Conservation (phyloP, 2,329 filamentous ascomycete genomes). For the Tolypocladium inflatum region DNA sequence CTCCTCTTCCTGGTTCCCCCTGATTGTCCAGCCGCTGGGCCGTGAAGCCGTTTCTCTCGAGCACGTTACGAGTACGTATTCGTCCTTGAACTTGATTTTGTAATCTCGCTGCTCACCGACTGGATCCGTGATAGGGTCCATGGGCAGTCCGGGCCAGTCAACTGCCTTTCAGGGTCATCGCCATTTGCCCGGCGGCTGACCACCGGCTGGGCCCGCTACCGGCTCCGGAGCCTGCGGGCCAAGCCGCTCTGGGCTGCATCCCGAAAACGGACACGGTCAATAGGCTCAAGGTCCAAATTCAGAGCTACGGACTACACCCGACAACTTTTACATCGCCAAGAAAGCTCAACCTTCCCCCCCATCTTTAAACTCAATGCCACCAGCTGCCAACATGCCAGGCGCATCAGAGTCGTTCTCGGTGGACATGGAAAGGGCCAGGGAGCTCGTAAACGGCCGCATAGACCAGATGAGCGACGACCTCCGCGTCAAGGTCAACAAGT, state of each 20-base stretch:
- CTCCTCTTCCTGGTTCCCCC: no score
- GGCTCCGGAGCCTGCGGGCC: no score
- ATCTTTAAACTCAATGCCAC: neutral
- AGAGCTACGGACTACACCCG: no score
- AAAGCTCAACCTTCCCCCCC: no score
- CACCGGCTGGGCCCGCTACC: neutral
- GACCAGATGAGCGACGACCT: constrained; percentile 9
- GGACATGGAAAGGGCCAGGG: constrained; percentile 9
- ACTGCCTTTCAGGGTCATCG: neutral
- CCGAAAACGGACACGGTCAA: no score
- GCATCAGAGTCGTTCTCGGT: neutral
- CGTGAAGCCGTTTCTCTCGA: no score
- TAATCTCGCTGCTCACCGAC: neutral
- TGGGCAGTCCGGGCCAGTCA: neutral
- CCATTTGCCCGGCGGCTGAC: neutral
- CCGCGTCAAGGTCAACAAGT: constrained; percentile 9
- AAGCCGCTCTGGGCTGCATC: no score
- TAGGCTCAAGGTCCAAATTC: no score
- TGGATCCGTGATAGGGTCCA: neutral
- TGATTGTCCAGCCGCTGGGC: no score
- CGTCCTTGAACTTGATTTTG: no score
- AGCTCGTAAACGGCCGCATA: constrained; percentile 10
- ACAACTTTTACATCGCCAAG: no score
- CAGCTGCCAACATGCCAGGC: neutral
- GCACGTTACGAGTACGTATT: no score